phyloP scores from a whole-genome alignment of 176 grass and related monocot genomes.

The Tillandsia leiboldiana region DNA sequence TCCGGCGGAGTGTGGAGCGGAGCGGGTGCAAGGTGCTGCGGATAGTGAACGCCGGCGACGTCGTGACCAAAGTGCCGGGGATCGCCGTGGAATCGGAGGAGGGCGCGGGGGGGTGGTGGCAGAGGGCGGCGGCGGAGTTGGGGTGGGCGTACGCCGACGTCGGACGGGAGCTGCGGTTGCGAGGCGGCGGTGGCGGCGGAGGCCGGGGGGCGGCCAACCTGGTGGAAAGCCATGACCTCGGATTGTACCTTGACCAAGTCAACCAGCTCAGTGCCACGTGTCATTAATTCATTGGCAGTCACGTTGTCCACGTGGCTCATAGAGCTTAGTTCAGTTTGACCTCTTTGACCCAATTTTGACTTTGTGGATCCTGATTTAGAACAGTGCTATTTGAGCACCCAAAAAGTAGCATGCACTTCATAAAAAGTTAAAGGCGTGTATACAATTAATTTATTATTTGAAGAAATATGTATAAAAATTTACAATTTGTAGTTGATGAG shows the following conservation, averaged over 20 bases:
- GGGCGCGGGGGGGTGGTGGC: conserved; percentile 1
- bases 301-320: too few relatives aligned
- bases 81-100: conserved; percentile 14
- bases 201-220: conserved; percentile 11
- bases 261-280: neutral
- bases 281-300: neutral
- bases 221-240: conserved; percentile 38
- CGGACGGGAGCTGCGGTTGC: conserved; percentile 37
- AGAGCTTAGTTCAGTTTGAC: too few relatives aligned
- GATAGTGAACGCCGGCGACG: conserved; percentile 33
- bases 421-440: too few relatives aligned
- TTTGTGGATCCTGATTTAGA: too few relatives aligned
- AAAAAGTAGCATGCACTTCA: too few relatives aligned
- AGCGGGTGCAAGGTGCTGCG: conserved; percentile 45
- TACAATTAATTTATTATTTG: too few relatives aligned
- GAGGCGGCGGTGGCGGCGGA: neutral
- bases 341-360: too few relatives aligned
- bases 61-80: conserved; percentile 48
- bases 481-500: too few relatives aligned
- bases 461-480: too few relatives aligned
- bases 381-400: too few relatives aligned
- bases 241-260: conserved; percentile 42
- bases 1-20: conserved; percentile 28
- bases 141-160: conserved; percentile 51
- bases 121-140: conserved; percentile 32